A percentile compares a stretch with the other conserved stretches of the same genome.
Evolutionary conservation across 228 moss, liverwort and hornwort species (phyloP).

Genomic region (Sphagnum fallax): DNA sequence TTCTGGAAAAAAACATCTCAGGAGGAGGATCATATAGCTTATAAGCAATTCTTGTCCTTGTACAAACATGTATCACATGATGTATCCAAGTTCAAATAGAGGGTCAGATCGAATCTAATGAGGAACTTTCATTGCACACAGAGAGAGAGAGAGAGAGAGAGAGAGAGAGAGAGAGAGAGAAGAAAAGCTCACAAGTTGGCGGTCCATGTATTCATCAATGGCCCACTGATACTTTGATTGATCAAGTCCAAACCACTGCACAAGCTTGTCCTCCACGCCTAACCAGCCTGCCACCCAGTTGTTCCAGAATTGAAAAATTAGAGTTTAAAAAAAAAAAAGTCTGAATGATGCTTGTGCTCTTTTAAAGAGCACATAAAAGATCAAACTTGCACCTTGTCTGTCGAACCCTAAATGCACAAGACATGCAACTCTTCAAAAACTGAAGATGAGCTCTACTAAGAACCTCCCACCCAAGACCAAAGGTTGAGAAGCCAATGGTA

Average conservation of each 20-base stretch:
- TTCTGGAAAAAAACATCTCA: slow-evolving; percentile 4
- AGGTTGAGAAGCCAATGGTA: too few relatives aligned
- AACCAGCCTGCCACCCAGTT: slow-evolving; percentile 32
- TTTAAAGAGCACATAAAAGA: neutral
- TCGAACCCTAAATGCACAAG: neutral
- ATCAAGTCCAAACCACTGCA: slow-evolving; percentile 71
- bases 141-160: neutral
- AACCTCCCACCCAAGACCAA: neutral
- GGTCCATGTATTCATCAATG: slow-evolving; percentile 69
- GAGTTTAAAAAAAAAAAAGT: neutral
- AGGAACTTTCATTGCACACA: neutral
- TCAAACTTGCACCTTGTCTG: neutral
- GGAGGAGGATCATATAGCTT: neutral
- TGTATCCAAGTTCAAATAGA: neutral
- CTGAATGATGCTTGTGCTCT: neutral
- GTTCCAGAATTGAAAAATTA: too few relatives aligned
- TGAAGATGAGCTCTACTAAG: neutral
- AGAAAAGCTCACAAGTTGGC: slow-evolving; percentile 43
- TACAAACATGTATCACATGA: neutral
- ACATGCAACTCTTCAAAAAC: neutral
- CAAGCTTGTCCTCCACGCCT: slow-evolving; percentile 50
- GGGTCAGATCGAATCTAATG: neutral
- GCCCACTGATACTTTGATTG: slow-evolving; percentile 93
- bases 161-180: neutral
- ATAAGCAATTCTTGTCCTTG: neutral